Evolutionary conservation across 169 alveolate species (phyloP), one percentile per base, ranked within the genome.

Genomic region (Plasmodium inui): DNA sequence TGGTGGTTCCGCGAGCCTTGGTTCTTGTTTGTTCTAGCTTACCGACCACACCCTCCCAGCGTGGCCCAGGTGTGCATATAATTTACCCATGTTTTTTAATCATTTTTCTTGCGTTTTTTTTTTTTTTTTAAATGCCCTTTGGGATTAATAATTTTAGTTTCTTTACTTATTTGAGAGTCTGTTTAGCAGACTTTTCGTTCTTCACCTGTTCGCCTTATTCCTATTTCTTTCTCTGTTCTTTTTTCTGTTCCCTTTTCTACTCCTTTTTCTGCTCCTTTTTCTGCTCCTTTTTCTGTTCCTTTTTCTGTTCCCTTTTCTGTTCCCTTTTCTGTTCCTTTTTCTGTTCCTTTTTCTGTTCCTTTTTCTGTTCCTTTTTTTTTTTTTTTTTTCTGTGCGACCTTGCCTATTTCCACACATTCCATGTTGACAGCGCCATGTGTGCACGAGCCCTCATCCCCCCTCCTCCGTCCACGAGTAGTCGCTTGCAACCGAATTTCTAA

Each of bases 11-110:
- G 39, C 70, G 32, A 22, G 57, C 41, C n/a, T n/a, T 44, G 32
- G 55, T 81, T 81, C 67, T 81, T 28, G 55, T 81, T 82, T 41
- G 57, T 55, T 53, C n/a, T 30, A 32, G n/a, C 39, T 79, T 1
- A 32, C 39, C 39, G 14, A 32, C 30, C 30, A 78, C 32, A 34
- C 2, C 32, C 34, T 8, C 26, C 32, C 28, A 61, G 74, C 0
- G 9, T 61, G 26, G 34, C 32, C 74, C 74, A 61, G 14, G 37
- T n/a, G 37, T 61, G 74, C 74, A 61, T 9, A 61, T 61, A 61
- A 19, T 61, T 61, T 61, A 61, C 74, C 14, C 74, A 19, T 19
- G 26, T 61, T n/a, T 61, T 19, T 34, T 61, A 26, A 61, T 61
- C 26, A 61, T 61, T 61, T 61, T 61, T 61, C 3, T n/a, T 55